These are phyloP conservation scores for Vitis cinerea DNA, from an alignment of 164 flowering plant genomes.

Conservation along the genomic window DNA sequence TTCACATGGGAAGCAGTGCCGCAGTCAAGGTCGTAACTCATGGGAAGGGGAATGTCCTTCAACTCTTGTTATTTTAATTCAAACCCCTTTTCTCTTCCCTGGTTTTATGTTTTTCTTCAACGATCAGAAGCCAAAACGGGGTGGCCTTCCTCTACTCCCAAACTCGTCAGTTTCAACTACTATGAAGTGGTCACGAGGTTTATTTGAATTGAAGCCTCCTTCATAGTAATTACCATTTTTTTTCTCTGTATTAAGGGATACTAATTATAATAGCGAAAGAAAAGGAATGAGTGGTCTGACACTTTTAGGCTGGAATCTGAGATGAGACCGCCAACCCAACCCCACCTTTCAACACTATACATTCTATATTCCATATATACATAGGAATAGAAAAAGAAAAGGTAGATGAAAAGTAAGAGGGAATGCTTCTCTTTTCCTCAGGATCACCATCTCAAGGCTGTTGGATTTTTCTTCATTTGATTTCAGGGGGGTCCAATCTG, in stretches of 20 bases:
- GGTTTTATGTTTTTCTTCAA: too few relatives aligned
- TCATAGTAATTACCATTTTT: not conserved
- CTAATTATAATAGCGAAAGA: constrained; percentile 2
- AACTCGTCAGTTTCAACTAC: too few relatives aligned
- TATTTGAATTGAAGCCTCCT: too few relatives aligned
- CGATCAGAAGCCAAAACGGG: too few relatives aligned
- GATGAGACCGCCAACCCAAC: constrained; percentile 18
- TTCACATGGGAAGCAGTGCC: too few relatives aligned
- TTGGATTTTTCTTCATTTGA: not conserved
- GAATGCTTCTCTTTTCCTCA: constrained; percentile 4
- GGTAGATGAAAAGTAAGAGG: constrained; percentile 2
- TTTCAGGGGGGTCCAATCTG: constrained; percentile 8
- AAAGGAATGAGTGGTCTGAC: constrained; percentile 22
- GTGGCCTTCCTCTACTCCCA: too few relatives aligned
- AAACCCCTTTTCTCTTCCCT: too few relatives aligned
- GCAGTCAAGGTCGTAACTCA: too few relatives aligned
- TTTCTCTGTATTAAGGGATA: not conserved
- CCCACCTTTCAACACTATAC: constrained; percentile 12
- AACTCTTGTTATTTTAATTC: too few relatives aligned
- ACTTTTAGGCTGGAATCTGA: constrained; percentile 61
- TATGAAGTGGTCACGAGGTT: too few relatives aligned
- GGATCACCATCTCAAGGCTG: constrained; percentile 10
- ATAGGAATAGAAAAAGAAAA: not conserved
- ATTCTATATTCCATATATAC: not conserved
- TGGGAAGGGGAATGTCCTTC: too few relatives aligned